Percentiles rank a stretch among this genome's conserved stretches.
These are phyloP conservation scores for Orbilia blumenaviensis DNA, from an alignment of 2,329 filamentous ascomycete genomes.

Conservation along the genomic window DNA sequence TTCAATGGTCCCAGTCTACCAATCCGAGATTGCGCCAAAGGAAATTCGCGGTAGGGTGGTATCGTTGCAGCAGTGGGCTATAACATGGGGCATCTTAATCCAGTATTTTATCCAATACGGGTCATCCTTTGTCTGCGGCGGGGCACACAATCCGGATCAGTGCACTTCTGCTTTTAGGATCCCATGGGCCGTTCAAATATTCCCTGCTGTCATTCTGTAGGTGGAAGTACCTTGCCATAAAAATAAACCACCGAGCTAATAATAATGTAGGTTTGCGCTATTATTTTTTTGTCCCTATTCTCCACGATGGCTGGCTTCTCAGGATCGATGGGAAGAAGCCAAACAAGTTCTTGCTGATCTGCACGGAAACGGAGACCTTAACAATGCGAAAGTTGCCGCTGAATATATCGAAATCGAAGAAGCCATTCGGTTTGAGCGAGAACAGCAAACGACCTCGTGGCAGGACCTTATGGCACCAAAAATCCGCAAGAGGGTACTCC, in stretches of 20 bases:
- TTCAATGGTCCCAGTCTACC: conserved; percentile 75
- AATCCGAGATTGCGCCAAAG: conserved; percentile 72
- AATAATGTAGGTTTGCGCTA: conserved; percentile 62
- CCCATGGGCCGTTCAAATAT: conserved; percentile 70
- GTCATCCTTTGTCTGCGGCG: conserved; percentile 67
- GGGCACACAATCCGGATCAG: conserved; percentile 66
- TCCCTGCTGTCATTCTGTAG: conserved; percentile 66
- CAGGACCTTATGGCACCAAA: conserved; percentile 65
- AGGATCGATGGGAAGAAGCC: conserved; percentile 74
- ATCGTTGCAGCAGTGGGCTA: conserved; percentile 74
- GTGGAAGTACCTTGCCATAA: background rate
- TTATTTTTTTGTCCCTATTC: conserved; percentile 71
- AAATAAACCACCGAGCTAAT: background rate
- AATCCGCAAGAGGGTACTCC: conserved; percentile 68
- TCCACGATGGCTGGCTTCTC: conserved; percentile 75
- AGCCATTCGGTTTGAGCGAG: conserved; percentile 67
- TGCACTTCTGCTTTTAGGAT: conserved; percentile 68
- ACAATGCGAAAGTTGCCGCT: conserved; percentile 70
- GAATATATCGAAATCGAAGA: conserved; percentile 72
- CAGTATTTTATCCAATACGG: conserved; percentile 75
- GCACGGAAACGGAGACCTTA: conserved; percentile 68
- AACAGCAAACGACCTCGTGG: conserved; percentile 66
- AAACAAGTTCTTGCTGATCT: conserved; percentile 68
- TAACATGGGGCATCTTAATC: conserved; percentile 75
- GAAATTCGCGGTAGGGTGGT: conserved; percentile 71